Evolutionary conservation across 208 protist genomes (phyloP).

Genomic region (Polymyxa betae): DNA sequence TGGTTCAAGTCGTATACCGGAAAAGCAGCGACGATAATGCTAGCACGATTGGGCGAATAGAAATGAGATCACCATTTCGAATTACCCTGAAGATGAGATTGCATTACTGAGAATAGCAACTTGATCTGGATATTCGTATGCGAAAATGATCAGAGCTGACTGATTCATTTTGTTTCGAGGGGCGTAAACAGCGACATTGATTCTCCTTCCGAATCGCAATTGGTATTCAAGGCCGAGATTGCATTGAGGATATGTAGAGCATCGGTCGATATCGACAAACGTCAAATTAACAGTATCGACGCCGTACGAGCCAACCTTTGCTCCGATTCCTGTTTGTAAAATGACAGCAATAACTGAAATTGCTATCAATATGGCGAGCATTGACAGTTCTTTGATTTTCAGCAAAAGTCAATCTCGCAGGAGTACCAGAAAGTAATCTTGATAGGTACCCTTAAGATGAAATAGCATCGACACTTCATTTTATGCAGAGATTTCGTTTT

Average conservation of each 20-base stretch:
- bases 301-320: not conserved
- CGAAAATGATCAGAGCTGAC: conserved; percentile 3
- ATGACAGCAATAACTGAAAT: too few relatives aligned
- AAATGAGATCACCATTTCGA: not conserved
- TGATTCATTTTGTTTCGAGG: not conserved
- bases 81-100: conserved; percentile 31
- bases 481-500: too few relatives aligned
- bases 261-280: conserved; percentile 21
- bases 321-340: too few relatives aligned
- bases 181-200: not conserved
- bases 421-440: too few relatives aligned
- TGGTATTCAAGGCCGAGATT: not conserved
- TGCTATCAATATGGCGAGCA: too few relatives aligned
- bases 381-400: too few relatives aligned
- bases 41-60: not conserved
- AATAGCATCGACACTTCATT: too few relatives aligned
- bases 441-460: too few relatives aligned
- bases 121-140: not conserved
- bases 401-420: too few relatives aligned
- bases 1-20: conserved; percentile 40
- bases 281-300: not conserved
- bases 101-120: not conserved
- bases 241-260: not conserved
- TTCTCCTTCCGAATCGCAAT: not conserved
- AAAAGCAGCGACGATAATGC: conserved; percentile 42